phyloP scores from a whole-genome alignment of 225 moss, liverwort and hornwort genomes.

The Physcomitrellopsis africana region DNA sequence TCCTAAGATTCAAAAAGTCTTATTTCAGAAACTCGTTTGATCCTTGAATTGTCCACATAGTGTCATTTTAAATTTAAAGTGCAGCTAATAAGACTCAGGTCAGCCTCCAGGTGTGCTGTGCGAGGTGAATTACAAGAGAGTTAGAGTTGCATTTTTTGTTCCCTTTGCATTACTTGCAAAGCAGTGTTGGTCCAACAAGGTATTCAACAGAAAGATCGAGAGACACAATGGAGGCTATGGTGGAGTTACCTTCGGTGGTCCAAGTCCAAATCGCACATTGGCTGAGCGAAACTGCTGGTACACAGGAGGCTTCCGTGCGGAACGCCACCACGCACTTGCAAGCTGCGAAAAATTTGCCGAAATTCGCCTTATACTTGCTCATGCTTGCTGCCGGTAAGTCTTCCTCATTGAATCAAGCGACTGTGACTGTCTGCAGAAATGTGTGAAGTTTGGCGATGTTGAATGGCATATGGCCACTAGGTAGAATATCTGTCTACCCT shows the following conservation, averaged over 20 bases:
- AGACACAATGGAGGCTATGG: constrained; percentile 81
- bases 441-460: not conserved
- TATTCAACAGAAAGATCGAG: not conserved
- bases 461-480: not conserved
- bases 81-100: not conserved
- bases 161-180: not conserved
- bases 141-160: not conserved
- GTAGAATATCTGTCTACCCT: not conserved
- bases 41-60: not conserved
- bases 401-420: constrained; percentile 1
- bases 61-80: not conserved
- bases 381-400: constrained; percentile 71
- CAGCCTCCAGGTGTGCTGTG: not conserved
- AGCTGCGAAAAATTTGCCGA: constrained; percentile 73
- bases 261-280: constrained; percentile 81
- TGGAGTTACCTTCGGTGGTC: constrained; percentile 71
- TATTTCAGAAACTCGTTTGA: not conserved
- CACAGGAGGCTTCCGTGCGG: constrained; percentile 72
- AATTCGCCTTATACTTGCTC: constrained; percentile 74
- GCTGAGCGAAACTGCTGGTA: constrained; percentile 82
- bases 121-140: not conserved
- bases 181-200: not conserved
- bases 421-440: not conserved
- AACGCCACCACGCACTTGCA: constrained; percentile 77
- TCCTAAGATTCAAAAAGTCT: not conserved